Evolutionary conservation across 345 rosid species (phyloP).

Genomic region (Citrus cavaleriei): DNA sequence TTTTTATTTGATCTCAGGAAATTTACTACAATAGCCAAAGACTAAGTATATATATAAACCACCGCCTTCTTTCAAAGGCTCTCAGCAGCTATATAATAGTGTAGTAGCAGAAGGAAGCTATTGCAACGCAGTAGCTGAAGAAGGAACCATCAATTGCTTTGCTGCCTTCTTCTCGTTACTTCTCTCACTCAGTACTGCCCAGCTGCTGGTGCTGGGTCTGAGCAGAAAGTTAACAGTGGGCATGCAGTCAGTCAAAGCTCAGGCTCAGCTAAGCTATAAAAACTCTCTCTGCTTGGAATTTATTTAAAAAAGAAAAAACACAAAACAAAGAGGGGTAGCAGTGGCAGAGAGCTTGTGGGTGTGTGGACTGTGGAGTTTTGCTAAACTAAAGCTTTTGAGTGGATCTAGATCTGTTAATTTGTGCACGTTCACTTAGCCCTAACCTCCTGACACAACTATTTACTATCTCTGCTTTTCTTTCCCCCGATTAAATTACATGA

Average conservation of each 20-base stretch:
- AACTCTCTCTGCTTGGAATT: conserved; percentile 7
- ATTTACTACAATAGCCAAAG: conserved; percentile 17
- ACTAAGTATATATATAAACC: background rate
- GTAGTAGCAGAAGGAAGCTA: background rate
- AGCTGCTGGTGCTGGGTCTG: conserved; percentile 10
- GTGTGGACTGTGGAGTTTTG: too few species aligned
- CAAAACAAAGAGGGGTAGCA: background rate
- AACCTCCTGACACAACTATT: conserved; percentile 10
- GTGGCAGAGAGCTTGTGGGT: background rate
- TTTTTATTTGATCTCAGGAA: background rate
- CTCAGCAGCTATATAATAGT: background rate
- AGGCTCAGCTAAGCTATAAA: too few species aligned
- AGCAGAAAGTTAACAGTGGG: background rate
- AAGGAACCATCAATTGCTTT: conserved; percentile 17
- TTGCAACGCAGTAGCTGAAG: conserved; percentile 6
- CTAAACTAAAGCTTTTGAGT: background rate
- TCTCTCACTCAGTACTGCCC: background rate
- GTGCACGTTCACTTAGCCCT: conserved; percentile 33
- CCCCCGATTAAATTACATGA: background rate
- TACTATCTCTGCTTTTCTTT: background rate
- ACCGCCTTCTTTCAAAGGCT: conserved; percentile 22
- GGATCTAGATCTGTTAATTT: conserved; percentile 36
- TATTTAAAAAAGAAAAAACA: background rate
- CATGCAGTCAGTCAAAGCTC: conserved; percentile 23
- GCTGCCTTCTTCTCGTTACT: background rate